Base-by-base conservation (phyloP, 371 early-diverging fungal genomes). In the Syncephalastrum contaminatum region DNA sequence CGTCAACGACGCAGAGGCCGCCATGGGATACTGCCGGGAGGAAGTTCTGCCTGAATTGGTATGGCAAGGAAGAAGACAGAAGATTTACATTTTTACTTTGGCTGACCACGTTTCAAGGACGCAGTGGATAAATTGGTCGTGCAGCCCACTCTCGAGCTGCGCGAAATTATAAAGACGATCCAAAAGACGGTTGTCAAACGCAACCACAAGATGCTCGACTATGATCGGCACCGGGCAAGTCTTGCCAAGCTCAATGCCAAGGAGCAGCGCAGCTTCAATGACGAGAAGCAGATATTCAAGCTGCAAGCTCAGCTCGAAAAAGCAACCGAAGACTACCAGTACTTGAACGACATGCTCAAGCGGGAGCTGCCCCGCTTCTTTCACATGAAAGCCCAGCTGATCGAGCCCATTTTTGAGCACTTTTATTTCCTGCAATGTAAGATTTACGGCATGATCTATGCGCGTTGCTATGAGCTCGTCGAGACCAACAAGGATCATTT, bases 151-250 rank as follows among this genome's bases (percentile, higher is more conserved):
- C 48, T 68, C 25, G 93, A 93, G 59, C 67, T 88, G 51, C 63
- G 83, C 27, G 69, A 72, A 18, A 68, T 93, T 24, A 73, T 90
- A 57, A 87, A 88, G 51, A 58, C 66, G 19, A 86, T 94, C 21
- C 78, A 80, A 49, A 89, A 85, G 58, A 75, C 88, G 3, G 87
- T 92, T 46, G 73, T 73, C n/a, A 94, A 94, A 67, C 82, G 93
- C 5, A 75, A 82, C 30, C 93, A 91, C 64, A 94, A 94, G 66
- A 63, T 88, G 60, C 67, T 92, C 24, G 94, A 94, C 75, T 93
- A 84, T 67, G 94, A 94, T 60, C 82, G 94, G 47, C 86, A 87
- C 71, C 71, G 87, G 36, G 70, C 79, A 54, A 56, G 75, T n/a
- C 64, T 90, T 51, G 78, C 80, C 54, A 91, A 89, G 60, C 62